Base-by-base conservation (phyloP, 2,329 filamentous ascomycete species). In the Colletotrichum ledebouriae region DNA sequence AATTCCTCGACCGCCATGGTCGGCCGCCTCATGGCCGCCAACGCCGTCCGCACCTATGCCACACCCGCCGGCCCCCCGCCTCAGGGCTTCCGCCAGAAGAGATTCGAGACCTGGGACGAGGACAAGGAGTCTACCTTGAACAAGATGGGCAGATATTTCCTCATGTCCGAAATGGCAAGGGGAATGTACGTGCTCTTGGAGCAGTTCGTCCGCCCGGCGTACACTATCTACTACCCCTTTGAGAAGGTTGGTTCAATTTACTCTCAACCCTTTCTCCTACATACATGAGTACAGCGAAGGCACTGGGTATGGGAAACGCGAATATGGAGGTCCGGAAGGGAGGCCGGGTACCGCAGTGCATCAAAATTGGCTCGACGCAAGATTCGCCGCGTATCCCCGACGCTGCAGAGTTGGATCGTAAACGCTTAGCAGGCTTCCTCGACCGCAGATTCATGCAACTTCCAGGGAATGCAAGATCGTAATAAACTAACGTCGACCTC, bases 181-280 rank as follows among this genome's bases (percentile, higher is more conserved):
- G 96, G 96, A 81, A 98, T 99, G 96, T 99, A 98, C 78, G 90
- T 99, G 73, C 89, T 96, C 81, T 79, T 99, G 78, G 96, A 99
- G 88, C 95, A 99, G 85, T 99, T 92, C 88, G 98, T 99, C 86
- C 87, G 96, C 81, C 94, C 95, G 83, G 94, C 96, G 92, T 98
- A 87, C 87, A 99, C 96, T 58, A 99, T 99, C 78, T 97, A 90
- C 86, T 99, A 99, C 79, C 96, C 96, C 49, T 99, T 98, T 82
- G 96, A 99, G 81, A 99, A 99, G 87, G 87, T 89, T 81, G 58
- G 76, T 76, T n/a, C 34, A 37, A 4, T 12, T 42, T 7, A 37
- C 65, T 55, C 20, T 33, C 34, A 9, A 15, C 25, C 20, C 6
- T 15, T 17, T 34, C 29, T 29, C 3, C 6, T 7, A 7, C 4